Base-by-base conservation (phyloP, 1,284 basidiomycete genomes). In the Boletus sp. region DNA sequence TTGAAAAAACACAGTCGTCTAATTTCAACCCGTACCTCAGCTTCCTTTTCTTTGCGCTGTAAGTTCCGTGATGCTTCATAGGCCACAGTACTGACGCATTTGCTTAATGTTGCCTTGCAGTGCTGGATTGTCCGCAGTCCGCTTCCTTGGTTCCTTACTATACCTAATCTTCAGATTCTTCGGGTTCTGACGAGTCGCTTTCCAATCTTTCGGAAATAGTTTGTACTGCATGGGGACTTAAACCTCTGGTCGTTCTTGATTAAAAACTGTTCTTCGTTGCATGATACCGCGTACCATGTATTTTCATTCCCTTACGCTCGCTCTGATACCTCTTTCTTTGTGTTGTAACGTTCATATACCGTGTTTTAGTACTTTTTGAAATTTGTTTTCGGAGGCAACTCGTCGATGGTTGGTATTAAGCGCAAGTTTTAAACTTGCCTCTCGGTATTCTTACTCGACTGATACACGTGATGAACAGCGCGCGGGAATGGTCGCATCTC, bases 1-100 rank as follows among this genome's bases (percentile, higher is more conserved):
- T 91, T 55, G 74, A 80, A 53, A 75, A 71, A 13, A 74, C 77
- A 1, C 72, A 74, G 14, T 79, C 82, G 58, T 79, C 82, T 21
- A 78, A 80, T 28, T 94, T 95, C 80, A 95, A 95, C 73, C 93
- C 93, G 6, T 95, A 95, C 72, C 82, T 95, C 59, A 87, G 83
- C 28, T 89, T 91, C 79, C 82, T 94, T 63, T 94, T 95, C 81
- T 87, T 84, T 72, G 86, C 89, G 40, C 85, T 95, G 83, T 91
- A 72, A 75, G 90, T 85, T 21, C 35, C 55, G 54, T 33, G 27
- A 43, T 16, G 23, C 19, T 55, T 59, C n/a, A 5, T 8, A n/a
- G 21, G 27, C 23, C 28, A 35, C 4, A n/a, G 21, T 31, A 38
- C 60, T 66, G 31, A 66, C 33, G 14, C 10, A n/a, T n/a, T n/a